Evolutionary conservation across 2,329 filamentous ascomycete species (phyloP).

Genomic region (Penicillium italicum): DNA sequence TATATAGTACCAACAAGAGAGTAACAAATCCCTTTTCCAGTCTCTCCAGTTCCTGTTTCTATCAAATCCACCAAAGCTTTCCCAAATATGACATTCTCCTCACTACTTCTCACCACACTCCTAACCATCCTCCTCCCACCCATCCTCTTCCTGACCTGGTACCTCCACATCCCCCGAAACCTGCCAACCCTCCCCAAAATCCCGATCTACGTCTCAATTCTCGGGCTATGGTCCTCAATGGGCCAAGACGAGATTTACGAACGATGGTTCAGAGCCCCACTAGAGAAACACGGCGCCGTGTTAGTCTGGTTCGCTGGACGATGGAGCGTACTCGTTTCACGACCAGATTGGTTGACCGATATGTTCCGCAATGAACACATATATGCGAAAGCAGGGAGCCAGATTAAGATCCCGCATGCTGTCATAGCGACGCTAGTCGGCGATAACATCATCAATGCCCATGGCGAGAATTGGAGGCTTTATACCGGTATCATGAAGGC

Average conservation of each 20-base stretch:
- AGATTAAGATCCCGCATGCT: slow-evolving; percentile 42
- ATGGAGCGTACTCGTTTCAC: slow-evolving; percentile 50
- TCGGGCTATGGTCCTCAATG: slow-evolving; percentile 27
- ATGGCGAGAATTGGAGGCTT: slow-evolving; percentile 33
- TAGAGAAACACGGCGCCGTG: slow-evolving; percentile 42
- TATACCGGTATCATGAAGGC: slow-evolving; percentile 39
- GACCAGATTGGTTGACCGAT: slow-evolving; percentile 44
- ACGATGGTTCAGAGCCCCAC: slow-evolving; percentile 21
- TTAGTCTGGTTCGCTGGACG: slow-evolving; percentile 49
- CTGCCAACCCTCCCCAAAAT: slow-evolving; percentile 24
- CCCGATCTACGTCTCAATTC: slow-evolving; percentile 27
- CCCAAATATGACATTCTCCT: background rate
- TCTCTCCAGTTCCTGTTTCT: background rate
- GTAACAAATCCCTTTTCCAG: background rate
- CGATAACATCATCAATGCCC: slow-evolving; percentile 43
- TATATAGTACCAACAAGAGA: background rate
- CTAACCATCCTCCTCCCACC: slow-evolving; percentile 5
- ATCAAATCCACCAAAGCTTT: background rate
- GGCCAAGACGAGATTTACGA: slow-evolving; percentile 26
- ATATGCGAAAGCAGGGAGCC: slow-evolving; percentile 41
- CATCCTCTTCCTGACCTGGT: slow-evolving; percentile 19
- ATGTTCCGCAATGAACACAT: slow-evolving; percentile 33
- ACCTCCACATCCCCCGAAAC: slow-evolving; percentile 19
- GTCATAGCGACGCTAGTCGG: slow-evolving; percentile 40
- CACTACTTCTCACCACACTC: background rate